Evolutionary conservation across 148 eudicot species (phyloP).

Genomic region (Silene latifolia): DNA sequence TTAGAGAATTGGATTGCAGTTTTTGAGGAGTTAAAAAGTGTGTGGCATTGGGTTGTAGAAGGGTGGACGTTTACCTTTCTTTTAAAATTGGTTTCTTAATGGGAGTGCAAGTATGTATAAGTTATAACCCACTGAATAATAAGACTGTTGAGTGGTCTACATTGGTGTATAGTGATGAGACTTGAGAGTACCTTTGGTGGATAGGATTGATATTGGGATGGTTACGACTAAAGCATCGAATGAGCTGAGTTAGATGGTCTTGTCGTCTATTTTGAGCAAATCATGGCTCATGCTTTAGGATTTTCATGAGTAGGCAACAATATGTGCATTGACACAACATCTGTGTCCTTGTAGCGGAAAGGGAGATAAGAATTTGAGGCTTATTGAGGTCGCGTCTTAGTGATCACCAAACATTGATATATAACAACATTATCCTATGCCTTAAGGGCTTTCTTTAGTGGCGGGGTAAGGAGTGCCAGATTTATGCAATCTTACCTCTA

Average conservation of each 20-base stretch:
- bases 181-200: background rate
- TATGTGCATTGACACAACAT: background rate
- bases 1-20: background rate
- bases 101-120: background rate
- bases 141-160: background rate
- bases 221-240: background rate
- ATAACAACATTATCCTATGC: background rate
- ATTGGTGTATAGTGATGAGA: slow-evolving; percentile 8
- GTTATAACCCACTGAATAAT: background rate
- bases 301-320: background rate
- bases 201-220: background rate
- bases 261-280: background rate
- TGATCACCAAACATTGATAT: background rate
- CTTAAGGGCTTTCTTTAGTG: background rate
- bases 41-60: background rate
- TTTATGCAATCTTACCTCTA: background rate
- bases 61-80: background rate
- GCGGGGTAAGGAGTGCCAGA: background rate
- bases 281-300: background rate
- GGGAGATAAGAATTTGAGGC: background rate
- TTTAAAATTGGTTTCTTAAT: too few species aligned
- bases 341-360: background rate
- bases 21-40: too few species aligned
- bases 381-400: background rate
- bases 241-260: background rate